Conservation (phyloP, 1,284 basidiomycete species). For the Spongiforma sp. region DNA sequence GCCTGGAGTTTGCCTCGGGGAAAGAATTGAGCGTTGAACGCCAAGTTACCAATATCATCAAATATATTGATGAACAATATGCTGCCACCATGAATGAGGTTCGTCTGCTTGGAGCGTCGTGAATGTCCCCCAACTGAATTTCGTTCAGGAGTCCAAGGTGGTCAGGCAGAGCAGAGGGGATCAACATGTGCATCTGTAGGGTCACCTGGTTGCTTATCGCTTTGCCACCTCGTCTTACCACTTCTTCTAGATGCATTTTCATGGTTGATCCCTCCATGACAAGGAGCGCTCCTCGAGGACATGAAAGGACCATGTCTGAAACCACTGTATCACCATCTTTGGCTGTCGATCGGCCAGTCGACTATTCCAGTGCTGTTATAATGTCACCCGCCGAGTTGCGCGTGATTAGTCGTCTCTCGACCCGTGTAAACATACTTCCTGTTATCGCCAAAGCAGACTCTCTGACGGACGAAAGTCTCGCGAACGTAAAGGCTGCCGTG, state of each 20-base stretch:
- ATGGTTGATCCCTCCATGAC: conserved; percentile 79
- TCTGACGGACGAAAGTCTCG: conserved; percentile 73
- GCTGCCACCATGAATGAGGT: conserved; percentile 86
- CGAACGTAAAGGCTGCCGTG: conserved; percentile 69
- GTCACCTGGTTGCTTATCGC: conserved; percentile 13
- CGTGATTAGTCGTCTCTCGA: conserved; percentile 73
- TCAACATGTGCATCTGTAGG: conserved; percentile 83
- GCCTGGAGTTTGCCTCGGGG: conserved; percentile 73
- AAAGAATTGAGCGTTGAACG: conserved; percentile 77
- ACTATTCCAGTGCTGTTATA: conserved; percentile 52
- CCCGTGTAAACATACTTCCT: conserved; percentile 76
- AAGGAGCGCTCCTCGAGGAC: conserved; percentile 50
- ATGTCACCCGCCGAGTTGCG: conserved; percentile 79
- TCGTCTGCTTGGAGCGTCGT: conserved; percentile 29
- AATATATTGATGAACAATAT: conserved; percentile 77
- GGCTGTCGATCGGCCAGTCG: conserved; percentile 48
- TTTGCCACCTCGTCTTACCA: conserved; percentile 23
- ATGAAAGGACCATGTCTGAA: conserved; percentile 60
- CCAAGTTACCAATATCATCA: conserved; percentile 71
- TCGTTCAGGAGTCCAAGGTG: conserved; percentile 78
- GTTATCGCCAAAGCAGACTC: conserved; percentile 79
- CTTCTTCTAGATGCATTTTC: conserved; percentile 68
- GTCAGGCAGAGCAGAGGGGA: conserved; percentile 83
- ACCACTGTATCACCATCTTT: conserved; percentile 57
- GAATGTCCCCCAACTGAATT: conserved; percentile 2